Base-by-base conservation (phyloP, 2,329 filamentous ascomycete genomes). In the Penicillium verrucosum region DNA sequence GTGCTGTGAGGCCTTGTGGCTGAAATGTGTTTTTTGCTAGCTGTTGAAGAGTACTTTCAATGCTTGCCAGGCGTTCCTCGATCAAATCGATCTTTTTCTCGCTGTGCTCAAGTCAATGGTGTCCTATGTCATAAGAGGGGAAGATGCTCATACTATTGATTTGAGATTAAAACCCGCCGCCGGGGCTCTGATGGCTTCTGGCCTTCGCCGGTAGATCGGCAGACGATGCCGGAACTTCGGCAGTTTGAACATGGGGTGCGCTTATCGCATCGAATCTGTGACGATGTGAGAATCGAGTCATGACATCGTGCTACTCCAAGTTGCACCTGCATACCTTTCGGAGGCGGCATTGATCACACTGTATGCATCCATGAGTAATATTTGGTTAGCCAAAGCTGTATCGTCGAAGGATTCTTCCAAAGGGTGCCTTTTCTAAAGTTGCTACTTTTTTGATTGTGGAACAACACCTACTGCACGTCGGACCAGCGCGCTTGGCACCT, bases 11-110 rank as follows among this genome's bases (percentile, higher is more conserved):
- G 3, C 21, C 43, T 5, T 59, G 54, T 9, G 40, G 49, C 23
- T 58, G 55, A 9, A 60, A 59, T 37, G 58, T 43, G 6, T 49
- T 51, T 23, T 14, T 46, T 5, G 63, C 63, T 14, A 73, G 47
- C 43, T 70, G 66, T 36, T 42, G 60, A 16, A 69, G 64, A 62
- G 65, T 67, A 67, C 48, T 65, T 59, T 82, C 80, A 40, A 83
- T 81, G n/a, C 73, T 72, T 7, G 73, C 72, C 9, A 83, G 68
- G 16, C 80, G 75, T 30, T 79, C 75, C 61, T 81, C 80, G 49
- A 83, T 81, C 12, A 77, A 65, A 58, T 82, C 80, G 47, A 83
- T 80, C 65, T 82, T 81, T 63, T 73, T 78, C 64, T 83, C 81
- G 67, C 79, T 81, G 44, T 16, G 29, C 1, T 23, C 5, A 23